These are phyloP conservation scores for Raphidocelis subcapitata DNA, from an alignment of 139 green algal species.

Conservation along the genomic window DNA sequence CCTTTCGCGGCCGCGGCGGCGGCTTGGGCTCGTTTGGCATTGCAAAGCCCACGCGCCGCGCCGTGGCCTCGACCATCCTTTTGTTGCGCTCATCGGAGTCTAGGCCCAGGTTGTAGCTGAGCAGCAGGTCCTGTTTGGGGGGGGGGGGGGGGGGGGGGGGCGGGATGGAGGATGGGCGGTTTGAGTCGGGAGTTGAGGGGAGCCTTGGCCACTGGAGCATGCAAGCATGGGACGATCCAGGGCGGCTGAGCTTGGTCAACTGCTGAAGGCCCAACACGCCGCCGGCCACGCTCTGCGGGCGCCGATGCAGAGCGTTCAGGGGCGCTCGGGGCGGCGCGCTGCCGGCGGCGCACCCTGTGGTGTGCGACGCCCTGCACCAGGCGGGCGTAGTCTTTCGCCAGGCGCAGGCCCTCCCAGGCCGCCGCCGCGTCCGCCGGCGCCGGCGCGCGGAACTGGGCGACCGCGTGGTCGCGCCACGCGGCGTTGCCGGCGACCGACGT, in stretches of 20 bases:
- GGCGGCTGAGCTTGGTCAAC: too few species aligned
- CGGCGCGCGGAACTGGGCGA: constrained; percentile 14
- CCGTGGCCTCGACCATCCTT: constrained; percentile 49
- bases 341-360: constrained; percentile 15
- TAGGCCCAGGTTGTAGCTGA: constrained; percentile 51
- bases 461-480: constrained; percentile 36
- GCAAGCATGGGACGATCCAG: too few species aligned
- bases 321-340: too few species aligned
- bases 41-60: constrained; percentile 47
- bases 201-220: too few species aligned
- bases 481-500: constrained; percentile 42
- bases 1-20: neutral
- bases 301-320: too few species aligned
- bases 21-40: constrained; percentile 21
- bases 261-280: too few species aligned
- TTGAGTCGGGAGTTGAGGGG: too few species aligned
- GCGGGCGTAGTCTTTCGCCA: constrained; percentile 39
- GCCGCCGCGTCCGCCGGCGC: neutral
- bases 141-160: too few species aligned
- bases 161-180: too few species aligned
- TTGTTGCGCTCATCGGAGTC: constrained; percentile 52
- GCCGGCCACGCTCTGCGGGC: too few species aligned
- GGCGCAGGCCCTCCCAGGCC: constrained; percentile 6
- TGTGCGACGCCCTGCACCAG: constrained; percentile 36
- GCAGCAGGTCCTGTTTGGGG: constrained; percentile 33